Percentiles rank a stretch among this genome's conserved stretches.
phyloP scores from a whole-genome alignment of 2,329 filamentous ascomycete species.

The Teratosphaeria pseudoeucalypti region DNA sequence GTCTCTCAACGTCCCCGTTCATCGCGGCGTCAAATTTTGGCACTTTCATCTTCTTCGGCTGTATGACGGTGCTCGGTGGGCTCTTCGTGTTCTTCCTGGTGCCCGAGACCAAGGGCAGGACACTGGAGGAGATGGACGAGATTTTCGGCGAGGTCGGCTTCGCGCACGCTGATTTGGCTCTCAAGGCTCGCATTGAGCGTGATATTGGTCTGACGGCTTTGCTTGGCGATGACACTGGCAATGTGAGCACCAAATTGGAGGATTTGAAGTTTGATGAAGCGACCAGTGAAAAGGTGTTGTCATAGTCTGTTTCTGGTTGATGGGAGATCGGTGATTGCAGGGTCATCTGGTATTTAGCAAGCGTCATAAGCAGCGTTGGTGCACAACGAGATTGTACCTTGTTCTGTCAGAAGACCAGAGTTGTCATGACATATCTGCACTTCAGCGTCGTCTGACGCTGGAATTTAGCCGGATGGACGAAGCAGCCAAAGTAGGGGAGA shows the following conservation, averaged over 20 bases:
- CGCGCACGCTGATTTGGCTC: slow-evolving; percentile 8
- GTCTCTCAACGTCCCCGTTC: slow-evolving; percentile 10
- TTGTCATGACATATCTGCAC: not conserved
- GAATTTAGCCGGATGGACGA: not conserved
- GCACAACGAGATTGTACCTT: not conserved
- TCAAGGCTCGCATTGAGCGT: slow-evolving; percentile 9
- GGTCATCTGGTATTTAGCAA: not conserved
- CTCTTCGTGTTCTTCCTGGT: slow-evolving; percentile 16
- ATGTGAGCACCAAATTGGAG: not conserved
- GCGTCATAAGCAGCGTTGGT: not conserved
- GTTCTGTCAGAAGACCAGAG: too few species aligned
- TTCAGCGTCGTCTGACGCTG: not conserved
- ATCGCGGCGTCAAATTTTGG: slow-evolving; percentile 11
- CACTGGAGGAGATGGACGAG: slow-evolving; percentile 19
- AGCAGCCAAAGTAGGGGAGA: not conserved
- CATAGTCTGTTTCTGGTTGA: not conserved
- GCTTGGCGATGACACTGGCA: slow-evolving; percentile 4
- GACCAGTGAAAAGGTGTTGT: not conserved
- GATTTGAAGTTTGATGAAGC: not conserved
- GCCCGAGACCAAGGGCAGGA: slow-evolving; percentile 18
- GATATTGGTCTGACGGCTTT: slow-evolving; percentile 11
- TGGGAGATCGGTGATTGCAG: not conserved
- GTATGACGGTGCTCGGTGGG: slow-evolving; percentile 8
- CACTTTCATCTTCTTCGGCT: slow-evolving; percentile 17
- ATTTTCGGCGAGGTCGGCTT: slow-evolving; percentile 27